Evolutionary conservation across 2,329 filamentous ascomycete genomes (phyloP).

Genomic region (Aspergillus sp.): DNA sequence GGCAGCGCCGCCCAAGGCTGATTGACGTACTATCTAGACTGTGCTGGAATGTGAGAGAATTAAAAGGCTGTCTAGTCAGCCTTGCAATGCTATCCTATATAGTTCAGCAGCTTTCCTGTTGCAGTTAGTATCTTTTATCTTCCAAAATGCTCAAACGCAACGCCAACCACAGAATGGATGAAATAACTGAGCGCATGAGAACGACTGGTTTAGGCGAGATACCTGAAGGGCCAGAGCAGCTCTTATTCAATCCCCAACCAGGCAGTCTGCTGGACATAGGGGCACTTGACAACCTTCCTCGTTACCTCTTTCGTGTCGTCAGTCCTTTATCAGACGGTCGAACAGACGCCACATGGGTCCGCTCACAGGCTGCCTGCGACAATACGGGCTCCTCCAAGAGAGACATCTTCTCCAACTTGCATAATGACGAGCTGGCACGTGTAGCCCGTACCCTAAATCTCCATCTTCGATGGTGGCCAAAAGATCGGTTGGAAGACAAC

Average conservation of each 20-base stretch:
- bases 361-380: background rate
- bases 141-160: no score
- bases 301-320: background rate
- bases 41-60: no score
- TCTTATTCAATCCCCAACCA: background rate
- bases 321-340: background rate
- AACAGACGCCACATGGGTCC: background rate
- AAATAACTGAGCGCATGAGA: no score
- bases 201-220: no score
- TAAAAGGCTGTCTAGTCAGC: no score
- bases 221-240: background rate
- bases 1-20: no score
- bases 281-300: background rate
- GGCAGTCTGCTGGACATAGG: background rate
- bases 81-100: no score
- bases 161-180: no score
- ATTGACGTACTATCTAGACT: no score
- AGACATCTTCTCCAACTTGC: background rate
- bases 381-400: background rate
- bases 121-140: no score
- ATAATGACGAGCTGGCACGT: fast-evolving
- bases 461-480: background rate
- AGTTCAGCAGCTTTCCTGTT: no score
- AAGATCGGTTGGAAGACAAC: constrained; percentile 8
- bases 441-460: background rate